Base-by-base conservation (phyloP, 805 yeast genomes). In the Candida ascalaphidarum region DNA sequence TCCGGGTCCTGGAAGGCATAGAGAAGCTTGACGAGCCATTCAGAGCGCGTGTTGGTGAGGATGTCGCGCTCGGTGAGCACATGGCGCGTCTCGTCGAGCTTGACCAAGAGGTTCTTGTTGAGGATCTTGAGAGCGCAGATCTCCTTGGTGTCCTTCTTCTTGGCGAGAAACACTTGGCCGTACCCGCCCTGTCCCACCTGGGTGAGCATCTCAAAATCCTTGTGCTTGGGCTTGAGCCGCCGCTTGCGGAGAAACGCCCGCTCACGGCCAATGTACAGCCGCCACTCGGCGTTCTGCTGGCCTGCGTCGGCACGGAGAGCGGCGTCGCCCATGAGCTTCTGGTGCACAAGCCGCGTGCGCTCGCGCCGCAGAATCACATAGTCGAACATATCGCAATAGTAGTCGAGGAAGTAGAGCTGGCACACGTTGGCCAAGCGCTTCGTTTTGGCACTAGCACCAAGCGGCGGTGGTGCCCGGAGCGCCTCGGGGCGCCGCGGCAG, bases 151-250 rank as follows among this genome's bases (percentile, higher is more conserved):
- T 92, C 99, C 41, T 77, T 79, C 65, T 92, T 92, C 41, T 88
- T 73, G 1, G 99, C 96, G 37, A 92, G 61, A 46, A 84, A 92
- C n/a, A 92, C 99, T 58, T 92, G 96, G 14, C 99, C 99, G 50
- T 92, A 92, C 3, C 99, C 99, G 48, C 99, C 99, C 62, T 92
- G 98, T 10, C 99, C 99, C 18, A 92, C 96, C 61, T 92, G 98
- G 1, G 99, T 92, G 40, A 92, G 80, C 65, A 89, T 83, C 50
- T 86, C 94, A 51, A 92, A 92, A 55, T 92, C 98, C 43, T 88
- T 88, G 50, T 88, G 92, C 51, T 81, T 83, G 20, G 96, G 95
- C 55, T 85, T 84, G 34, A 85, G 67, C 50, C 99, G 73, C 48
- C 96, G 73, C 51, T 85, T 85, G 41, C 99, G 73, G 44, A 92